Evolutionary conservation across 2,329 filamentous ascomycete genomes (phyloP), one percentile per base, ranked within the genome.

Genomic region (Xylariales sp.): DNA sequence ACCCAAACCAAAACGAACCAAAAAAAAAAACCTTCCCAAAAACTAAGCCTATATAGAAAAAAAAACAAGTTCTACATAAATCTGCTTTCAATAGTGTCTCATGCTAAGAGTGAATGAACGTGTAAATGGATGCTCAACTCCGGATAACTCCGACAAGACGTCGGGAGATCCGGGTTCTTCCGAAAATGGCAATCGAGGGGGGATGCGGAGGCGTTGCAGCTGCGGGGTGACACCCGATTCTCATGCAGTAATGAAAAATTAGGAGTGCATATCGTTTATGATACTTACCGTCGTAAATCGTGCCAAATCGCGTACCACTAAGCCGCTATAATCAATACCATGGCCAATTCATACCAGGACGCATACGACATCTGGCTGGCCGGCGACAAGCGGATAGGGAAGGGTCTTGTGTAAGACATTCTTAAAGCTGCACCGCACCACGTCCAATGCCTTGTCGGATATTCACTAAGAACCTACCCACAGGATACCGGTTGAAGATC

Each of bases 401-500:
- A 74, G 56, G 83, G 80, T 63, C 82, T 84, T 69, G 76, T 80
- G 85, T 87, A 75, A 80, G 84, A 32, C 18, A 18, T 49, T 52
- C 5, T 34, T 18, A 64, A 58, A 34, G 62, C 64, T 72, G 45
- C 28, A 18, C 32, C 72, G 45, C 28, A 18, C 32, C 53, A 74
- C 60, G 12, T n/a, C 63, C n/a, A 3, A 67, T n/a, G 23, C 46
- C 45, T 36, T 7, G 3, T 16, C 50, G 16, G 23, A 28, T 4
- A 7, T n/a, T 4, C 18, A 49, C 55, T 62, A 55, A 63, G 12
- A 55, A 28, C 10, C 6, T 5, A 12, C 16, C 3, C 9, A 49
- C 61, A 88, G 86, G 48, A 83, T 89, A 61, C 77, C 81, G 0
- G 75, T 89, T 49, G 84, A 88, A 71, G 81, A 88, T 70, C 86